These are phyloP conservation scores for Colletotrichum sp. DNA, from an alignment of 2,329 filamentous ascomycete species.

Conservation along the genomic window DNA sequence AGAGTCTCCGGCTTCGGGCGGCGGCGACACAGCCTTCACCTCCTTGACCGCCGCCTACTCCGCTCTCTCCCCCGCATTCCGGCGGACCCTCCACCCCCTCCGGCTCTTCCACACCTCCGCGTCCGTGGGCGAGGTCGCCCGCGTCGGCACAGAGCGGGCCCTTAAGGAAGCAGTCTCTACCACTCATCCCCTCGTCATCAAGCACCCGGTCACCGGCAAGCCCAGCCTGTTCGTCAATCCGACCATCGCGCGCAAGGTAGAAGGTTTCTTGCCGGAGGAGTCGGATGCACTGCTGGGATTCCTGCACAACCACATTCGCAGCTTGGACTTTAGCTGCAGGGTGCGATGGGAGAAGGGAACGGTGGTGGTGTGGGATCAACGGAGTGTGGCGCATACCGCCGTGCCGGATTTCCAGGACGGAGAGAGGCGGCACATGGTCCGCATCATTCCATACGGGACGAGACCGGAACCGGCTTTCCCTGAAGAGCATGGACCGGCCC, in stretches of 20 bases:
- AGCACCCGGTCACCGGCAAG: conserved; percentile 31
- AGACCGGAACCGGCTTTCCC: conserved; percentile 21
- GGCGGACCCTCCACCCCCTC: conserved; percentile 2
- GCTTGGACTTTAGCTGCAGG: conserved; percentile 34
- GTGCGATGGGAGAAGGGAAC: conserved; percentile 32
- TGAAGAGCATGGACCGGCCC: not conserved
- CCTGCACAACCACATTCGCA: conserved; percentile 32
- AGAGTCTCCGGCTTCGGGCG: conserved; percentile 26
- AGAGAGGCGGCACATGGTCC: conserved; percentile 34
- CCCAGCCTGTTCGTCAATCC: conserved; percentile 33
- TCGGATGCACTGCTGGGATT: conserved; percentile 31
- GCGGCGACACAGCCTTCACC: conserved; percentile 34
- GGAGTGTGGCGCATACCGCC: conserved; percentile 28
- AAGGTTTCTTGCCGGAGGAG: conserved; percentile 33
- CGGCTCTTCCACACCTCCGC: conserved; percentile 26
- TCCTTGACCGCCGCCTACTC: conserved; percentile 33
- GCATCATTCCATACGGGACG: conserved; percentile 32
- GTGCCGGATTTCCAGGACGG: conserved; percentile 33
- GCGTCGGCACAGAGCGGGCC: conserved; percentile 31
- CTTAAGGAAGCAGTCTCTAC: conserved; percentile 31
- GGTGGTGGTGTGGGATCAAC: conserved; percentile 35
- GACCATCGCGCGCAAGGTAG: conserved; percentile 30
- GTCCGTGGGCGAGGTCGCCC: conserved; percentile 31
- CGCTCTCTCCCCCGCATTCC: conserved; percentile 31
- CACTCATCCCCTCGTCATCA: conserved; percentile 31